Evolutionary conservation across 2,329 filamentous ascomycete genomes (phyloP).

Genomic region (Claviceps cyperi): DNA sequence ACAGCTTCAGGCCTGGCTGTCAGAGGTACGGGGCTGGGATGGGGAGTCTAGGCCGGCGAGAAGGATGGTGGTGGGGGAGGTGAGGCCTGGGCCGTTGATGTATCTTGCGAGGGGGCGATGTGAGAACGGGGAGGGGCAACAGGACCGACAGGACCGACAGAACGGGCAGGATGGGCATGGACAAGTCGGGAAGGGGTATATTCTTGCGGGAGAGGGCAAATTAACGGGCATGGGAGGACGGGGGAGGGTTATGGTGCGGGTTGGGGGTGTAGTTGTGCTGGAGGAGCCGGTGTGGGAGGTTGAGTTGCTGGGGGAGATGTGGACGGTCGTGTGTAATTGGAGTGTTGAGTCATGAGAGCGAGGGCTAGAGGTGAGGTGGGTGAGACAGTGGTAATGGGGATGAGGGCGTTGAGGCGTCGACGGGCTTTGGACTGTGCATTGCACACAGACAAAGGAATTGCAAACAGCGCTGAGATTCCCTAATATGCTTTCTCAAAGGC

Average conservation of each 20-base stretch:
- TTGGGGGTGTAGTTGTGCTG: constrained; percentile 19
- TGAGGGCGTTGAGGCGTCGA: too few species aligned
- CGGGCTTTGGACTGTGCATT: too few species aligned
- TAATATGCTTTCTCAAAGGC: too few species aligned
- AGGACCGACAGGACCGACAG: too few species aligned
- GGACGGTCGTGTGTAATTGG: constrained; percentile 28
- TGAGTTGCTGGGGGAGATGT: constrained; percentile 17
- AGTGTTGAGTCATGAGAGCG: background rate
- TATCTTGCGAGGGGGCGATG: constrained; percentile 16
- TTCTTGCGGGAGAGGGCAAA: constrained; percentile 24
- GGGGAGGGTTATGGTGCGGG: constrained; percentile 12
- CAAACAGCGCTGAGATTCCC: too few species aligned
- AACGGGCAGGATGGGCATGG: background rate
- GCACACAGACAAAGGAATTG: too few species aligned
- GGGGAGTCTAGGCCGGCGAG: constrained; percentile 4
- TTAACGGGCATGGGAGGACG: constrained; percentile 21
- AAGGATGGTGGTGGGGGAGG: constrained; percentile 17
- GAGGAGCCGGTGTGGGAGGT: constrained; percentile 25
- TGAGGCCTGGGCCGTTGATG: constrained; percentile 20
- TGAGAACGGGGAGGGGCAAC: constrained; percentile 8
- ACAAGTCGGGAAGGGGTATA: constrained; percentile 11
- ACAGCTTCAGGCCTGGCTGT: constrained; percentile 26
- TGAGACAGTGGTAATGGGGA: too few species aligned
- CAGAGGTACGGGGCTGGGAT: constrained; percentile 24
- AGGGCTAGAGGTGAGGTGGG: too few species aligned